Evolutionary conservation across 148 eudicot species (phyloP).

Genomic region (Nepenthes mirabilis): DNA sequence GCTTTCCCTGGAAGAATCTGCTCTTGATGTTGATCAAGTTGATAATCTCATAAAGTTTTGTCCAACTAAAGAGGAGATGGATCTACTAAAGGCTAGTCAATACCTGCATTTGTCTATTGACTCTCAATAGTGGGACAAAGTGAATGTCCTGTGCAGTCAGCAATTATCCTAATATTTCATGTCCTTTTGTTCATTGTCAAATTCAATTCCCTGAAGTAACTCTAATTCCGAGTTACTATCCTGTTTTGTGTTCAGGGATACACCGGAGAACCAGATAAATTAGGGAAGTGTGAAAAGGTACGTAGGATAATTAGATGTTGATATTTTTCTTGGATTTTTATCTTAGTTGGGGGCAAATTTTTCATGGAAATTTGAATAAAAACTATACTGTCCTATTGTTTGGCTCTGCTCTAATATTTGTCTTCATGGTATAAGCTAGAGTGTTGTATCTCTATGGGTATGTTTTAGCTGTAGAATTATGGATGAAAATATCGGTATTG

Average conservation of each 20-base stretch:
- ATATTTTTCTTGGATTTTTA: not conserved
- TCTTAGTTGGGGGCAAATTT: not conserved
- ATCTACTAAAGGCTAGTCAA: conserved; percentile 56
- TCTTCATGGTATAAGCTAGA: no score
- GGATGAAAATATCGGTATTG: no score
- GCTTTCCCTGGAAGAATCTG: conserved; percentile 74
- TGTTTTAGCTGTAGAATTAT: no score
- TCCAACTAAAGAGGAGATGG: conserved; percentile 97
- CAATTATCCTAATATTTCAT: no score
- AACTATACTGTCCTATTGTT: no score
- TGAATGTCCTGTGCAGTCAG: not conserved
- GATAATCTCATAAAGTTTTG: conserved; percentile 92
- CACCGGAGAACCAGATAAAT: conserved; percentile 65
- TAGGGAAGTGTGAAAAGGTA: conserved; percentile 96
- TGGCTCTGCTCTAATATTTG: no score
- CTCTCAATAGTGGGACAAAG: not conserved
- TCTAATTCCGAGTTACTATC: not conserved
- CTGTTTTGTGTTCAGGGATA: conserved; percentile 43
- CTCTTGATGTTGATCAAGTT: conserved; percentile 77
- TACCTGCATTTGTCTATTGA: not conserved
- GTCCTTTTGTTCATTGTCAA: no score
- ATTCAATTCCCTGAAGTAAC: not conserved
- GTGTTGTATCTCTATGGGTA: no score
- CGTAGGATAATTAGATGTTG: not conserved
- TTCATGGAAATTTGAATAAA: no score